phyloP scores from a whole-genome alignment of 1,139 yeast species.

The Candida glucosophila region DNA sequence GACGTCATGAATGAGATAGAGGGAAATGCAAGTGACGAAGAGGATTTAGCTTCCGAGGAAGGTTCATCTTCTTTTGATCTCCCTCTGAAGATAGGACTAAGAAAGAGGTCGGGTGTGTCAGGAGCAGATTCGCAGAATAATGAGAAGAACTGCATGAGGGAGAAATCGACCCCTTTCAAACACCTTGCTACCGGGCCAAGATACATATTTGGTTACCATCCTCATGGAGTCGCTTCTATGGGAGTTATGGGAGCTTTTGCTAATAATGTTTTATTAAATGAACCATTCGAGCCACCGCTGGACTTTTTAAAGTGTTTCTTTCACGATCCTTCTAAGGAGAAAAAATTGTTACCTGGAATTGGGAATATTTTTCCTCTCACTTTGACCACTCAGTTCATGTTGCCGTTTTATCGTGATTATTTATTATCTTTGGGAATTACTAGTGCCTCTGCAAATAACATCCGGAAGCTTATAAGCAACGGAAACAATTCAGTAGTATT shows the following conservation, averaged over 20 bases:
- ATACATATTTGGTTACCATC: slow-evolving; percentile 90
- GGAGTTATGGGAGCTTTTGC: slow-evolving; percentile 86
- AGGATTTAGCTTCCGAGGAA: slow-evolving; percentile 33
- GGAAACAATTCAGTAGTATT: slow-evolving; percentile 74
- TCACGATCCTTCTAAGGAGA: slow-evolving; percentile 32
- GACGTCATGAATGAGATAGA: slow-evolving; percentile 18
- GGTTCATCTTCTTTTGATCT: too few relatives aligned
- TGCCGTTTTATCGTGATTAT: slow-evolving; percentile 90
- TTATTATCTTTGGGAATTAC: slow-evolving; percentile 74
- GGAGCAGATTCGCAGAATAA: too few relatives aligned
- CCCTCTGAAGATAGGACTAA: slow-evolving; percentile 28
- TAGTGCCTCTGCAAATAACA: slow-evolving; percentile 73
- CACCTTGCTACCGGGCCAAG: slow-evolving; percentile 53
- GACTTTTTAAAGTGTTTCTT: slow-evolving; percentile 43
- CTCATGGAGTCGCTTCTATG: slow-evolving; percentile 93
- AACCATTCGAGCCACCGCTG: slow-evolving; percentile 39
- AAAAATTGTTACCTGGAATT: slow-evolving; percentile 71
- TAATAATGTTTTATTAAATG: slow-evolving; percentile 58
- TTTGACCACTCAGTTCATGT: slow-evolving; percentile 68
- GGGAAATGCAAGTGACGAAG: slow-evolving; percentile 29
- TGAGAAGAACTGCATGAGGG: slow-evolving; percentile 13
- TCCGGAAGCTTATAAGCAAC: slow-evolving; percentile 51
- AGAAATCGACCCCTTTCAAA: slow-evolving; percentile 5
- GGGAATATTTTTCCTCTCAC: slow-evolving; percentile 69
- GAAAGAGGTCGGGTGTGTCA: too few relatives aligned